These are phyloP conservation scores for Adenanthera pavonina DNA, from an alignment of 306 rosid species.

Conservation along the genomic window DNA sequence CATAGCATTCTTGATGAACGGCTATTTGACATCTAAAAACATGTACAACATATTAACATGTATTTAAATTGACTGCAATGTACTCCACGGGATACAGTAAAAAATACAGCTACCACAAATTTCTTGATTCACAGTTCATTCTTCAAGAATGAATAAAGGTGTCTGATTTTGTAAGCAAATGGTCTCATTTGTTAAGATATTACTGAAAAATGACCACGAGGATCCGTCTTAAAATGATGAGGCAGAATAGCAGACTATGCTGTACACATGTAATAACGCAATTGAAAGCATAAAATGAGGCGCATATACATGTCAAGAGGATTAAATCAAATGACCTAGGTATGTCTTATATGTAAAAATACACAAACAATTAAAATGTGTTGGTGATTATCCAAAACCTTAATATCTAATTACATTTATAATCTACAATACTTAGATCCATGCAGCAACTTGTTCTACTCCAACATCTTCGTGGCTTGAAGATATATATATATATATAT, in stretches of 20 bases:
- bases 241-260: slow-evolving; percentile 26
- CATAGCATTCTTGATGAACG: slow-evolving; percentile 99
- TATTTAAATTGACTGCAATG: slow-evolving; percentile 26
- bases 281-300: slow-evolving; percentile 16
- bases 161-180: slow-evolving; percentile 1
- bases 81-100: slow-evolving; percentile 12
- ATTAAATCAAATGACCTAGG: slow-evolving; percentile 1
- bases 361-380: slow-evolving; percentile 7
- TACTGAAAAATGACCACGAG: slow-evolving; percentile 1
- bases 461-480: slow-evolving; percentile 20
- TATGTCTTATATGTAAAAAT: slow-evolving; percentile 21
- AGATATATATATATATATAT: not conserved
- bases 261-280: slow-evolving; percentile 1
- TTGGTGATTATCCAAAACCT: not conserved
- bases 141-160: slow-evolving; percentile 17
- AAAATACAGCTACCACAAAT: slow-evolving; percentile 30
- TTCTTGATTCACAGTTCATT: slow-evolving; percentile 34
- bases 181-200: slow-evolving; percentile 10
- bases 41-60: slow-evolving; percentile 29
- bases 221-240: slow-evolving; percentile 20
- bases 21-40: slow-evolving; percentile 93
- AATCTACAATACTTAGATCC: slow-evolving; percentile 12
- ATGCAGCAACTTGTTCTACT: slow-evolving; percentile 28
- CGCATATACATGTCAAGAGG: slow-evolving; percentile 1
- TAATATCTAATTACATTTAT: slow-evolving; percentile 1